These are phyloP conservation scores for Luffa acutangula DNA, from an alignment of 306 rosid species.

Conservation along the genomic window DNA sequence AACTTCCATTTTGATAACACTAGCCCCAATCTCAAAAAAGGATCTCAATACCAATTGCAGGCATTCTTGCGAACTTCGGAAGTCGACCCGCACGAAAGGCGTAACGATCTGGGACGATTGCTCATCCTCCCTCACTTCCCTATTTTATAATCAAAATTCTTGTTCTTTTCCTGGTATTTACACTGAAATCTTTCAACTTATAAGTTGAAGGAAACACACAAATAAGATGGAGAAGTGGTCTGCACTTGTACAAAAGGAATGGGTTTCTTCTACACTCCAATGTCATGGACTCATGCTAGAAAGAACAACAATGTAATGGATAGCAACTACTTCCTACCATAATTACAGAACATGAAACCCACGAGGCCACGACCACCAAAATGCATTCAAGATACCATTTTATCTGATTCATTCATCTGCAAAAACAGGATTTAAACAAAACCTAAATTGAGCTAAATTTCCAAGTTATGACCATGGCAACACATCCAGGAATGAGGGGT, in stretches of 20 bases:
- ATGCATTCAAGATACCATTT: not conserved
- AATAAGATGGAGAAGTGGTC: not conserved
- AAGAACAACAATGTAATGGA: not conserved
- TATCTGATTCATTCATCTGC: not conserved
- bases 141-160: not conserved
- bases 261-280: not conserved
- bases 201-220: not conserved
- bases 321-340: not conserved
- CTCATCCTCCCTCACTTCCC: not conserved
- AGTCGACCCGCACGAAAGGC: too few species aligned
- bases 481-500: constrained; percentile 26
- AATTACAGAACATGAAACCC: not conserved
- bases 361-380: not conserved
- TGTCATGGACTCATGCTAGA: not conserved
- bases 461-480: constrained; percentile 12
- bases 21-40: not conserved
- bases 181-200: not conserved
- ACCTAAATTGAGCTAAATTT: not conserved
- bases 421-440: not conserved
- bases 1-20: not conserved
- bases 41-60: not conserved
- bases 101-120: not conserved
- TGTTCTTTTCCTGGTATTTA: not conserved
- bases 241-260: not conserved
- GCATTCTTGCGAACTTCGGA: too few species aligned